A percentile compares a stretch with the other conserved stretches of the same genome.
phyloP scores from a whole-genome alignment of 306 rosid genomes.

The Ceratonia siliqua region DNA sequence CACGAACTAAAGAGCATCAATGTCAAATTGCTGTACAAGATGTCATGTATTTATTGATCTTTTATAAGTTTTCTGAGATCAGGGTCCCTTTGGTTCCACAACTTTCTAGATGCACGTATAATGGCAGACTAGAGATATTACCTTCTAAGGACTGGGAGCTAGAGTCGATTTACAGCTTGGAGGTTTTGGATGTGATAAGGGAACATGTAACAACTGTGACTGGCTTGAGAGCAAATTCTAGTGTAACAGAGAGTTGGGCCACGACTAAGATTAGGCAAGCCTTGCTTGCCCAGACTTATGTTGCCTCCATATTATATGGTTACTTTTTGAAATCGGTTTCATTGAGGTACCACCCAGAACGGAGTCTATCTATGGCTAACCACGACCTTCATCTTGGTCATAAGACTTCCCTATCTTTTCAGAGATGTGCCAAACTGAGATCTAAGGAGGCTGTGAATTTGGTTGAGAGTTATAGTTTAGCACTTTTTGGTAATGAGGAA shows the following conservation, averaged over 20 bases:
- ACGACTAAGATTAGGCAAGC: constrained; percentile 60
- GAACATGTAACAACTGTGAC: constrained; percentile 75
- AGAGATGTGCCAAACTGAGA: constrained; percentile 78
- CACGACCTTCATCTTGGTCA: constrained; percentile 50
- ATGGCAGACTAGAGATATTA: constrained; percentile 85
- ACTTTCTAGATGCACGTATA: constrained; percentile 79
- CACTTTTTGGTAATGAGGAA: constrained; percentile 61
- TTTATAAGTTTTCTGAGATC: constrained; percentile 83
- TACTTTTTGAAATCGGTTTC: constrained; percentile 86
- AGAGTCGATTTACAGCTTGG: constrained; percentile 74
- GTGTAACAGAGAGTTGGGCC: constrained; percentile 90
- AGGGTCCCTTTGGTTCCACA: constrained; percentile 82
- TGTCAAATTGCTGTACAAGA: constrained; percentile 81
- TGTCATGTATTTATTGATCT: constrained; percentile 76
- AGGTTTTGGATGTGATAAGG: constrained; percentile 75
- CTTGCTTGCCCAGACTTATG: constrained; percentile 60
- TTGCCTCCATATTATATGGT: constrained; percentile 82
- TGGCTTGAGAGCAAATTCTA: constrained; percentile 79
- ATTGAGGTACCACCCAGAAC: constrained; percentile 69
- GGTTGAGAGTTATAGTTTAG: constrained; percentile 68
- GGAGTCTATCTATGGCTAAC: constrained; percentile 48
- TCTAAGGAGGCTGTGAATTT: constrained; percentile 75
- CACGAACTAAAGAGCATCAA: constrained; percentile 80
- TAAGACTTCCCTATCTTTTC: constrained; percentile 42
- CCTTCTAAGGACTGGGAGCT: constrained; percentile 96